A percentile compares a stretch with the other conserved stretches of the same genome.
Conservation (phyloP, 2,329 filamentous ascomycete genomes). For the Fusarium coicis region DNA sequence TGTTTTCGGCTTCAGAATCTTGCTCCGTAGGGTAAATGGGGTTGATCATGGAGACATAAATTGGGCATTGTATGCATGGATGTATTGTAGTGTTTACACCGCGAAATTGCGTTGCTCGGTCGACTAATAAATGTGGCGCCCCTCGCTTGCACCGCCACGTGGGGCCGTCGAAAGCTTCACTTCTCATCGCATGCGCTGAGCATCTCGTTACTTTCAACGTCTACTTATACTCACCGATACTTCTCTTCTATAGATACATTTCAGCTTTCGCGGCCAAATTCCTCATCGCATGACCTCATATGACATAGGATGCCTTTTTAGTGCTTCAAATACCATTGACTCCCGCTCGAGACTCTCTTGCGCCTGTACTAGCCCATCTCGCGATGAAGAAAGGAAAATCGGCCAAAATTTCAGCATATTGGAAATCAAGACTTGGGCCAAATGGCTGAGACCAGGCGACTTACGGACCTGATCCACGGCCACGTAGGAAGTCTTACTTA, state of each 20-base stretch:
- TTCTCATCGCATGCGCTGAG: conserved; percentile 26
- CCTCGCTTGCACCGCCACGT: conserved; percentile 42
- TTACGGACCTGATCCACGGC: conserved; percentile 49
- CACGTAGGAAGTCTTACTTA: conserved; percentile 50
- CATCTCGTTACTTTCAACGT: conserved; percentile 6
- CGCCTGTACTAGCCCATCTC: conserved; percentile 36
- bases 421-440: conserved; percentile 47
- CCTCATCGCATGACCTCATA: neutral
- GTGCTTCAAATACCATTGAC: conserved; percentile 3
- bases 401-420: conserved; percentile 40
- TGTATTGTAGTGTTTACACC: conserved; percentile 39
- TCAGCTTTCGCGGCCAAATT: neutral
- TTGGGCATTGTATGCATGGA: neutral
- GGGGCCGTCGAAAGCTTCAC: conserved; percentile 39
- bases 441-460: conserved; percentile 52
- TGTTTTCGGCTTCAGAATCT: neutral
- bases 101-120: conserved; percentile 44
- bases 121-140: conserved; percentile 45
- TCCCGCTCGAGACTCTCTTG: conserved; percentile 38
- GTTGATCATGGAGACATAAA: conserved; percentile 5
- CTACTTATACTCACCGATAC: conserved; percentile 9
- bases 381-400: conserved; percentile 50
- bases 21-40: conserved; percentile 4
- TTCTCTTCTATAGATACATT: conserved; percentile 9
- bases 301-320: conserved; percentile 35